phyloP scores from a whole-genome alignment of 1,284 basidiomycete genomes.

The Blastosporella zonata region DNA sequence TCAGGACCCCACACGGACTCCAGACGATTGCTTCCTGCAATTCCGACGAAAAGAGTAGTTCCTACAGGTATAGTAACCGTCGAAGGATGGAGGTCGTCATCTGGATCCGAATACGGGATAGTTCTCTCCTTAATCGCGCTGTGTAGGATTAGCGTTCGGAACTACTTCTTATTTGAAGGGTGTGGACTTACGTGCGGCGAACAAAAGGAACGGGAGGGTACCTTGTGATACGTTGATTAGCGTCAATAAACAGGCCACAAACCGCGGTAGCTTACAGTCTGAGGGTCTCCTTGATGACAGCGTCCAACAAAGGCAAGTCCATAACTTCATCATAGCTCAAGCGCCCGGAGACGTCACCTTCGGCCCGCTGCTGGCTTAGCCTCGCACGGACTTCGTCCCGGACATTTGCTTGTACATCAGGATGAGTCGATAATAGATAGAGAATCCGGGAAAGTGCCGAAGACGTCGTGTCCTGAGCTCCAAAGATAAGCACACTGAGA shows the following conservation, averaged over 20 bases:
- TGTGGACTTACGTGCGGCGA: conserved; percentile 36
- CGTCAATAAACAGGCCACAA: neutral
- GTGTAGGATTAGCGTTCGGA: conserved; percentile 1
- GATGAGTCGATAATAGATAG: conserved; percentile 29
- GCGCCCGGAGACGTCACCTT: conserved; percentile 19
- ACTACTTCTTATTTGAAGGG: neutral
- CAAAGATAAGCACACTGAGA: conserved; percentile 41
- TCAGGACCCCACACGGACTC: conserved; percentile 40
- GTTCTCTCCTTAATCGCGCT: conserved; percentile 33
- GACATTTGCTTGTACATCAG: conserved; percentile 31
- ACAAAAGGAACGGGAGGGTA: conserved; percentile 45
- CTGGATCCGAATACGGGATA: conserved; percentile 26
- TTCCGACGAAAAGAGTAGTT: conserved; percentile 38
- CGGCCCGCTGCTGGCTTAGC: conserved; percentile 19
- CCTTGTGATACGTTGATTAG: conserved; percentile 20
- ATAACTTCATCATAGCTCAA: conserved; percentile 37
- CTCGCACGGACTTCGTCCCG: conserved; percentile 32
- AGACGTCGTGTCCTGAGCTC: conserved; percentile 43
- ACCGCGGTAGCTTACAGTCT: conserved; percentile 33
- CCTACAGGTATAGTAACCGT: conserved; percentile 33
- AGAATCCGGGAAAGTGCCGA: conserved; percentile 38
- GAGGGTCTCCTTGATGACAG: conserved; percentile 45
- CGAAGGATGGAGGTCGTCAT: conserved; percentile 16
- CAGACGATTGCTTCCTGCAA: conserved; percentile 36
- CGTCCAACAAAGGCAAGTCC: conserved; percentile 41